phyloP scores from a whole-genome alignment of 495 filamentous ascomycete species.

The Xylaria nigripes region DNA sequence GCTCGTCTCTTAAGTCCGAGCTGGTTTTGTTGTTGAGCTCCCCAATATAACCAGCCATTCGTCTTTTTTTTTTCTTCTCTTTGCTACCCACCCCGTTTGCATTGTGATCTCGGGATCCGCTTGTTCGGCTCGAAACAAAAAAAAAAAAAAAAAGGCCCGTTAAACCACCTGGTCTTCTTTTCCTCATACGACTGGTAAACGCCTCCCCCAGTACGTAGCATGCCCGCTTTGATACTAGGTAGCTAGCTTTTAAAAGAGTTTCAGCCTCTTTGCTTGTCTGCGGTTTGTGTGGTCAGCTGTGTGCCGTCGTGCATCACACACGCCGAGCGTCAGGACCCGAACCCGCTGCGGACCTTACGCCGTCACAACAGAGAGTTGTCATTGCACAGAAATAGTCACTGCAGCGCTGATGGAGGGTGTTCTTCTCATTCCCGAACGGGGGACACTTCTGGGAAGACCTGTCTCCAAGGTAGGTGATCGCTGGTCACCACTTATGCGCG shows the following conservation, averaged over 20 bases:
- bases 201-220: background rate
- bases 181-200: background rate
- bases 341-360: conserved; percentile 13
- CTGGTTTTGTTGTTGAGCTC: background rate
- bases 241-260: background rate
- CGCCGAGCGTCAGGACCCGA: background rate
- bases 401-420: conserved; percentile 42
- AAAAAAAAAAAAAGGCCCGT: background rate
- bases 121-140: background rate
- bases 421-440: conserved; percentile 46
- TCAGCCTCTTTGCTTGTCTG: background rate
- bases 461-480: conserved; percentile 46
- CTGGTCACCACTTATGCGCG: background rate
- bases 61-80: background rate
- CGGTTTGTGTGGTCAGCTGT: background rate
- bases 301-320: background rate
- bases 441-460: conserved; percentile 47
- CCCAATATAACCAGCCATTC: background rate
- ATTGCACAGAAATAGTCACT: conserved; percentile 12
- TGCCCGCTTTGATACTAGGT: conserved; percentile 5
- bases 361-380: conserved; percentile 13
- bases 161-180: background rate
- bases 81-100: background rate
- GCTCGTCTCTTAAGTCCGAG: background rate
- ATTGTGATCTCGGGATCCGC: background rate